phyloP scores from a whole-genome alignment of 73 alveolate genomes.

The Paramecium sexaurelia region DNA sequence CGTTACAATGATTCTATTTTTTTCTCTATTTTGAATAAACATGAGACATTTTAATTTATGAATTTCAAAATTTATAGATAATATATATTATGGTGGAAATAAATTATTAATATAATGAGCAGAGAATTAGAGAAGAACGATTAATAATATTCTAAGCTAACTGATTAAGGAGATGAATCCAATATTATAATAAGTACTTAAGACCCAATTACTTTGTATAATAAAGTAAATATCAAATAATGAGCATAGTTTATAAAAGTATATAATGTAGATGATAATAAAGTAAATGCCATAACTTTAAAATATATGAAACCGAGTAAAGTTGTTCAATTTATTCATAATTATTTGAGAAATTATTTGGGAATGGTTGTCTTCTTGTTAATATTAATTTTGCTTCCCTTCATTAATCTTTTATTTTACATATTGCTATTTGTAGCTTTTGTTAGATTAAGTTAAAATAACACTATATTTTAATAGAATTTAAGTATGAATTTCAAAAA shows the following conservation, averaged over 20 bases:
- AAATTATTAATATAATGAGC: not conserved
- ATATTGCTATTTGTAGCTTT: not conserved
- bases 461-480: not conserved
- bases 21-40: too few relatives aligned
- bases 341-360: conserved; percentile 5
- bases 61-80: not conserved
- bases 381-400: not conserved
- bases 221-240: not conserved
- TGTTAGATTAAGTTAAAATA: not conserved
- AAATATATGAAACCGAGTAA: conserved; percentile 1
- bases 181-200: not conserved
- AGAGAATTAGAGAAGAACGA: not conserved
- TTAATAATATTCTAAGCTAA: not conserved
- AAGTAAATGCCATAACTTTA: not conserved
- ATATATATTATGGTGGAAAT: not conserved
- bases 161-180: not conserved
- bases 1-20: not conserved
- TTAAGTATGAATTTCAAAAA: not conserved
- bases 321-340: conserved; percentile 11
- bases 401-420: conserved; percentile 10
- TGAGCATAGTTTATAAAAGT: conserved; percentile 3
- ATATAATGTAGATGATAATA: conserved; percentile 2
- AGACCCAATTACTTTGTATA: conserved; percentile 23
- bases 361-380: not conserved
- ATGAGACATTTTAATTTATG: not conserved